Percentiles rank a stretch among this genome's conserved stretches.
Evolutionary conservation across 2,329 filamentous ascomycete genomes (phyloP).

Genomic region (Plenodomus tracheiphilus): DNA sequence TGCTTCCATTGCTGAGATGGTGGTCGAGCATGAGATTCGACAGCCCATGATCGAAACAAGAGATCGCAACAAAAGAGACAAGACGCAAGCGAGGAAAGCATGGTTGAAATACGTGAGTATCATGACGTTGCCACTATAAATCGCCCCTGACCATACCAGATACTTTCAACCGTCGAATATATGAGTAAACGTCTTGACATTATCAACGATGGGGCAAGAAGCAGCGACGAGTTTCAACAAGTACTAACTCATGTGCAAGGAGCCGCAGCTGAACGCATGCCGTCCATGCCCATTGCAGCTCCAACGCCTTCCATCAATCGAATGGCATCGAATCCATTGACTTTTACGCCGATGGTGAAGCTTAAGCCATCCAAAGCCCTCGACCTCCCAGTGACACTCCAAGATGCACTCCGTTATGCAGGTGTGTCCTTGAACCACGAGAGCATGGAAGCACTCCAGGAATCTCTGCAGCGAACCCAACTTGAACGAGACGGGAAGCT

Average conservation of each 20-base stretch:
- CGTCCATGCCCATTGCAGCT: conserved; percentile 14
- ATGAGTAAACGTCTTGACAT: conserved; percentile 43
- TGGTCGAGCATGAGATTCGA: conserved; percentile 68
- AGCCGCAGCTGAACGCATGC: conserved; percentile 31
- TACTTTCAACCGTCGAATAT: conserved; percentile 47
- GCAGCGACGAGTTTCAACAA: conserved; percentile 35
- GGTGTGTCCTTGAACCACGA: conserved; percentile 37
- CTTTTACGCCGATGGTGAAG: conserved; percentile 34
- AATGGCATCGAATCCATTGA: conserved; percentile 28
- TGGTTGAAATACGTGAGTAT: conserved; percentile 50
- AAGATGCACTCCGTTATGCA: conserved; percentile 40
- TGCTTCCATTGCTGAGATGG: conserved; percentile 70
- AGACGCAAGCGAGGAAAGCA: conserved; percentile 38
- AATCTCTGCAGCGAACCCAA: conserved; percentile 31
- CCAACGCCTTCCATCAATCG: conserved; percentile 24
- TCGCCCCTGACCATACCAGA: conserved; percentile 24
- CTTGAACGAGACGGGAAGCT: conserved; percentile 42
- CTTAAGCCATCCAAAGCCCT: conserved; percentile 32
- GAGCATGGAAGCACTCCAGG: conserved; percentile 27
- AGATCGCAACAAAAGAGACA: conserved; percentile 41
- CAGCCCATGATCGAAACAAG: conserved; percentile 59
- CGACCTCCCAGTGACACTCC: conserved; percentile 35
- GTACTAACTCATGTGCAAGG: conserved; percentile 34
- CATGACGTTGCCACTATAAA: too few relatives aligned
- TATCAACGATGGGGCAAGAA: conserved; percentile 25